Evolutionary conservation across 495 filamentous ascomycete genomes (phyloP).

Genomic region (Penicillium tannophilum): DNA sequence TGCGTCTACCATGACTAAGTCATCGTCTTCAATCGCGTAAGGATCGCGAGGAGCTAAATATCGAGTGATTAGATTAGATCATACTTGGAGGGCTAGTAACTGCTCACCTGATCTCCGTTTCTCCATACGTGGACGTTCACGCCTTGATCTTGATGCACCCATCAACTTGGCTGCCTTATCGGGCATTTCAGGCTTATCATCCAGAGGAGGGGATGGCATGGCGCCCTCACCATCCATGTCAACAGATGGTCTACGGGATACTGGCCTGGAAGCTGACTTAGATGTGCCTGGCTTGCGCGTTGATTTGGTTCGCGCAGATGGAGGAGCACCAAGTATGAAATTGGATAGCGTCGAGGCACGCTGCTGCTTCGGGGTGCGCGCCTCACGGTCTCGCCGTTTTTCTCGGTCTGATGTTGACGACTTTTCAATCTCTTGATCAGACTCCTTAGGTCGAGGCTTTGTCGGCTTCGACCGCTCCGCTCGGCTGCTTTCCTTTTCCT

Average conservation of each 20-base stretch:
- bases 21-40: slow-evolving; percentile 61
- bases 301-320: slow-evolving; percentile 53
- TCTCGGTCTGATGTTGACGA: slow-evolving; percentile 59
- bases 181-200: slow-evolving; percentile 48
- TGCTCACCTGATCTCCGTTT: slow-evolving; percentile 43
- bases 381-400: slow-evolving; percentile 46
- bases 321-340: slow-evolving; percentile 53
- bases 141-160: slow-evolving; percentile 42
- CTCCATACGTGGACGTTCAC: slow-evolving; percentile 39
- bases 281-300: slow-evolving; percentile 41
- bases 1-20: slow-evolving; percentile 58
- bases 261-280: slow-evolving; percentile 35
- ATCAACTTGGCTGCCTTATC: slow-evolving; percentile 64
- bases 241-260: slow-evolving; percentile 52
- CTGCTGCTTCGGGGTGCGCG: slow-evolving; percentile 37
- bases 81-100: not conserved
- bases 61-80: slow-evolving; percentile 8
- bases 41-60: slow-evolving; percentile 54
- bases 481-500: slow-evolving; percentile 18
- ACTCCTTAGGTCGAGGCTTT: slow-evolving; percentile 40
- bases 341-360: slow-evolving; percentile 54
- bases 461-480: slow-evolving; percentile 30
- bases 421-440: slow-evolving; percentile 53
- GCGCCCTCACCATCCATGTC: slow-evolving; percentile 46
- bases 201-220: slow-evolving; percentile 56